Conservation (phyloP, 1,284 basidiomycete genomes). For the Fereydounia khargensis region DNA sequence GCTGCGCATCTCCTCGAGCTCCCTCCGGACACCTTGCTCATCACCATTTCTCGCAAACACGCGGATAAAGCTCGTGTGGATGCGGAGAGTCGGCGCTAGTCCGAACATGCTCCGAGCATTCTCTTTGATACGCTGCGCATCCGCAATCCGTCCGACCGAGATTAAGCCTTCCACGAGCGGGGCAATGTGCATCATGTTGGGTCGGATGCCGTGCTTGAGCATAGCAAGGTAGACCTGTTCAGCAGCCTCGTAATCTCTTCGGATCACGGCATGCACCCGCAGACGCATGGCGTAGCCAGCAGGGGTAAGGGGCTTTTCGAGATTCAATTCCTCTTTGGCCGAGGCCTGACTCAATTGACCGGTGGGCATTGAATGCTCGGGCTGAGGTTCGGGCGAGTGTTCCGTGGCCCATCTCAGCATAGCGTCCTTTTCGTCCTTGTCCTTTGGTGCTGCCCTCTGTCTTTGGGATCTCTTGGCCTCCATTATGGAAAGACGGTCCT, state of each 20-base stretch:
- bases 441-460: not conserved
- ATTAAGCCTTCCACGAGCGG: constrained; percentile 31
- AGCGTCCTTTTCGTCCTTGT: constrained; percentile 7
- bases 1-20: constrained; percentile 11
- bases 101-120: constrained; percentile 14
- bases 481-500: not conserved
- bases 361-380: not conserved
- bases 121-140: constrained; percentile 23
- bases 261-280: constrained; percentile 30
- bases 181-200: constrained; percentile 31
- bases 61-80: constrained; percentile 29
- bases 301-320: constrained; percentile 8
- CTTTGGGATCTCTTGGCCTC: not conserved
- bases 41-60: constrained; percentile 16
- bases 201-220: constrained; percentile 20
- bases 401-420: constrained; percentile 18
- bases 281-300: constrained; percentile 31
- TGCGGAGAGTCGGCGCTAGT: constrained; percentile 18
- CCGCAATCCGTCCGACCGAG: constrained; percentile 10
- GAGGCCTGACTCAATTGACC: not conserved
- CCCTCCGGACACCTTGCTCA: constrained; percentile 3
- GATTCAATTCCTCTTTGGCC: constrained; percentile 4
- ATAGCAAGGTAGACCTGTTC: constrained; percentile 26
- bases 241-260: constrained; percentile 24
- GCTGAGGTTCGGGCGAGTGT: constrained; percentile 9